Evolutionary conservation across 1,284 basidiomycete species (phyloP).

Genomic region (Cerrena zonata): DNA sequence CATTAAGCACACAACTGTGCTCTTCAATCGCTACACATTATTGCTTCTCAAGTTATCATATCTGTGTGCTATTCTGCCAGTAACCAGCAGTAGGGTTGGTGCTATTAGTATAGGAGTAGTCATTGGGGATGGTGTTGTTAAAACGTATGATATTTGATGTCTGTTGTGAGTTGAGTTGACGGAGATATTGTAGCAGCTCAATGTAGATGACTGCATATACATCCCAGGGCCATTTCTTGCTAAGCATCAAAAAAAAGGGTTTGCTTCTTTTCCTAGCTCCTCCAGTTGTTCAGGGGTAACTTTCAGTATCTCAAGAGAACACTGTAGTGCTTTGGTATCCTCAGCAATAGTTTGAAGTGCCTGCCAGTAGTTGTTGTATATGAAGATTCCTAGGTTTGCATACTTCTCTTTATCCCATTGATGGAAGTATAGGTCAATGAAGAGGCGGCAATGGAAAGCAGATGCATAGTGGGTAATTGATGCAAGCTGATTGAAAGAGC

Average conservation of each 20-base stretch:
- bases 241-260: neutral
- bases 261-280: too few species aligned
- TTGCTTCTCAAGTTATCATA: too few species aligned
- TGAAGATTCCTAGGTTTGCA: slow-evolving; percentile 13
- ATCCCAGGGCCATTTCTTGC: neutral
- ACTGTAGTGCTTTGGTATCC: neutral
- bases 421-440: slow-evolving; percentile 21
- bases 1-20: too few species aligned
- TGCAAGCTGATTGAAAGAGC: slow-evolving; percentile 24
- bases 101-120: neutral
- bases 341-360: neutral
- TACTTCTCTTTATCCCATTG: slow-evolving; percentile 29
- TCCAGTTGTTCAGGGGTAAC: too few species aligned
- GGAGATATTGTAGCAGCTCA: neutral
- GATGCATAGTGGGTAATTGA: slow-evolving; percentile 22
- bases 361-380: neutral
- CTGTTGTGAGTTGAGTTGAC: neutral
- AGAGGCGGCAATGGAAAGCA: slow-evolving; percentile 18
- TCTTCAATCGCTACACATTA: too few species aligned
- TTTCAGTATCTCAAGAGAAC: neutral
- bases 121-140: neutral
- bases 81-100: too few species aligned
- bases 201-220: neutral
- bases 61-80: too few species aligned
- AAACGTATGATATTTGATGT: slow-evolving; percentile 22